A percentile compares a stretch with the other conserved stretches of the same genome.
These are phyloP conservation scores for Epichloe gansuensis DNA, from an alignment of 2,329 filamentous ascomycete species.

Conservation along the genomic window DNA sequence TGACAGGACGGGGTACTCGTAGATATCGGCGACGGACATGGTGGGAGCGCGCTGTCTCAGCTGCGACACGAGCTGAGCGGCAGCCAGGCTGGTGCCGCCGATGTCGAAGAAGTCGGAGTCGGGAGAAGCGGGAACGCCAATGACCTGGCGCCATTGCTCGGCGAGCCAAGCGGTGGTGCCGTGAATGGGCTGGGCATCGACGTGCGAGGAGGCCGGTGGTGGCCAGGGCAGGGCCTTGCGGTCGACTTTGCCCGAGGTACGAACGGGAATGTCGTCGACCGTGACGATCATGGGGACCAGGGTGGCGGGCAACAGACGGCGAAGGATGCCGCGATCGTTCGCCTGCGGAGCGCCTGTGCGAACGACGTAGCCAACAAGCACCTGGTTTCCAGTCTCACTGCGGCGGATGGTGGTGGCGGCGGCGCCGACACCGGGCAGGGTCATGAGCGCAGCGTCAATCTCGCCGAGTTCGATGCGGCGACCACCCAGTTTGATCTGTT, in stretches of 20 bases:
- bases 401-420: conserved; percentile 10
- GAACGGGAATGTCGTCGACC: conserved; percentile 10
- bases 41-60: conserved; percentile 9
- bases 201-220: conserved; percentile 5
- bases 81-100: conserved; percentile 12
- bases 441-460: conserved; percentile 13
- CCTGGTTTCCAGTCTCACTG: conserved; percentile 11
- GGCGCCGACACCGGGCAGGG: conserved; percentile 10
- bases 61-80: conserved; percentile 13
- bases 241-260: conserved; percentile 13
- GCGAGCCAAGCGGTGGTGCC: conserved; percentile 11
- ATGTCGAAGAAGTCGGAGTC: conserved; percentile 12
- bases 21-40: conserved; percentile 12
- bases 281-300: conserved; percentile 12
- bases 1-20: conserved; percentile 9
- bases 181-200: conserved; percentile 3
- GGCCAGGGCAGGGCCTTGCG: conserved; percentile 11
- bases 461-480: conserved; percentile 17
- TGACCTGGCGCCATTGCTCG: conserved; percentile 11
- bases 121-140: conserved; percentile 7
- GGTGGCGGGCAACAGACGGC: conserved; percentile 8
- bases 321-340: conserved; percentile 4
- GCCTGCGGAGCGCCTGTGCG: neutral
- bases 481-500: conserved; percentile 18
- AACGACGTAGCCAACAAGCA: conserved; percentile 13